Conservation (phyloP, 306 rosid species). For the Acacia melanoxylon region DNA sequence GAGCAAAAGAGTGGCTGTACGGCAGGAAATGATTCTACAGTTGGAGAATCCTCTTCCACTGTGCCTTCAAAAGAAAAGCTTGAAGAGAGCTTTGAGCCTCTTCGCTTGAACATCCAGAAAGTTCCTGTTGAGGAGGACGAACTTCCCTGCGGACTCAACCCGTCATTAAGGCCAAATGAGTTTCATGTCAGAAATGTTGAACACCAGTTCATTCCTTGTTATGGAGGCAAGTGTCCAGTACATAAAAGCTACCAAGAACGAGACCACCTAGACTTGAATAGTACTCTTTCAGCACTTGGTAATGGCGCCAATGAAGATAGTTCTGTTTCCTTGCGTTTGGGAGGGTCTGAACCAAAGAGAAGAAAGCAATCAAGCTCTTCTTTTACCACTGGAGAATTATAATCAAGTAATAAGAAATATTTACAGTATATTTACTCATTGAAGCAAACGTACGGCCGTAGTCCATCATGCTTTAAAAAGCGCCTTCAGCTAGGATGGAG, state of each 20-base stretch:
- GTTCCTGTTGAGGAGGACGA: constrained; percentile 57
- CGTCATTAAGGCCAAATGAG: constrained; percentile 41
- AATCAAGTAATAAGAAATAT: constrained; percentile 41
- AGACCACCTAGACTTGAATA: constrained; percentile 40
- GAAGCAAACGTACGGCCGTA: constrained; percentile 32
- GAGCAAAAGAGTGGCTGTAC: constrained; percentile 65
- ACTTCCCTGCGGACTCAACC: constrained; percentile 44
- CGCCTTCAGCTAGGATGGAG: constrained; percentile 30
- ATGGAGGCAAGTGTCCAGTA: constrained; percentile 45
- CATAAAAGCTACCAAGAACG: constrained; percentile 55
- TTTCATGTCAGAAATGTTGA: constrained; percentile 62
- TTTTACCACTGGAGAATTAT: constrained; percentile 41
- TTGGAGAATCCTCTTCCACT: constrained; percentile 80
- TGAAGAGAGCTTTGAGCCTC: constrained; percentile 59
- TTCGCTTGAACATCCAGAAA: constrained; percentile 49
- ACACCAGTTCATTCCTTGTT: constrained; percentile 75
- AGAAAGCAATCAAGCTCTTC: constrained; percentile 56
- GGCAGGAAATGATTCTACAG: constrained; percentile 73
- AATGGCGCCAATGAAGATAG: constrained; percentile 66
- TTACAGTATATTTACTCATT: constrained; percentile 34
- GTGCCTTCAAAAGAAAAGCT: constrained; percentile 53
- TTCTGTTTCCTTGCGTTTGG: constrained; percentile 72
- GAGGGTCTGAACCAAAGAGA: constrained; percentile 79
- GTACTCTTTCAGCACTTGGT: constrained; percentile 51
- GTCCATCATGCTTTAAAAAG: constrained; percentile 28